Evolutionary conservation across 1,284 basidiomycete genomes (phyloP).

Genomic region (Xerocomus nothofagi): DNA sequence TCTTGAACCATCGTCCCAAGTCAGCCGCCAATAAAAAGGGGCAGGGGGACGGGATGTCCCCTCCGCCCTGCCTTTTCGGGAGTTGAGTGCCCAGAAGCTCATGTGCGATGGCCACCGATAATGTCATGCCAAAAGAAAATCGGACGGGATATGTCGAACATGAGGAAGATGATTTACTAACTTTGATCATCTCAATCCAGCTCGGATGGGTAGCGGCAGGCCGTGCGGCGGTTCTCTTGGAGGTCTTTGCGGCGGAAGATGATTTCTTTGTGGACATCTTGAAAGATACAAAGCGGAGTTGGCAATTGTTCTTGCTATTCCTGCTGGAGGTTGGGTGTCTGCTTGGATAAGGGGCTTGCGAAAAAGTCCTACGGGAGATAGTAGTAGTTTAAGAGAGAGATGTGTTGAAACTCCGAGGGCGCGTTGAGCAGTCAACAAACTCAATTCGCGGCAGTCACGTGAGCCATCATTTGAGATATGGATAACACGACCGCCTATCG

Average conservation of each 20-base stretch:
- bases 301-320: conserved; percentile 38
- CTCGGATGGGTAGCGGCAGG: conserved; percentile 58
- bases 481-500: conserved; percentile 13
- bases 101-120: conserved; percentile 8
- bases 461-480: conserved; percentile 37
- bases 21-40: conserved; percentile 15
- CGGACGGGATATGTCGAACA: neutral
- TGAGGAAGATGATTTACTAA: conserved; percentile 31
- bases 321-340: conserved; percentile 22
- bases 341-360: conserved; percentile 33
- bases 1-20: conserved; percentile 7
- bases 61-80: conserved; percentile 48
- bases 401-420: conserved; percentile 58
- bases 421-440: conserved; percentile 54
- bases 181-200: conserved; percentile 82
- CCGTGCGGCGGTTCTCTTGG: conserved; percentile 41
- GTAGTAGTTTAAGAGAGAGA: conserved; percentile 53
- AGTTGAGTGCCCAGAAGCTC: conserved; percentile 8
- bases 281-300: conserved; percentile 16
- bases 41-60: conserved; percentile 23
- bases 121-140: conserved; percentile 5
- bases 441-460: conserved; percentile 40
- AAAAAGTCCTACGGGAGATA: conserved; percentile 39
- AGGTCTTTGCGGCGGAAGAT: conserved; percentile 23
- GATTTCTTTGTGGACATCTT: conserved; percentile 38